Evolutionary conservation across 345 rosid genomes (phyloP).

Genomic region (Litchi chinensis): DNA sequence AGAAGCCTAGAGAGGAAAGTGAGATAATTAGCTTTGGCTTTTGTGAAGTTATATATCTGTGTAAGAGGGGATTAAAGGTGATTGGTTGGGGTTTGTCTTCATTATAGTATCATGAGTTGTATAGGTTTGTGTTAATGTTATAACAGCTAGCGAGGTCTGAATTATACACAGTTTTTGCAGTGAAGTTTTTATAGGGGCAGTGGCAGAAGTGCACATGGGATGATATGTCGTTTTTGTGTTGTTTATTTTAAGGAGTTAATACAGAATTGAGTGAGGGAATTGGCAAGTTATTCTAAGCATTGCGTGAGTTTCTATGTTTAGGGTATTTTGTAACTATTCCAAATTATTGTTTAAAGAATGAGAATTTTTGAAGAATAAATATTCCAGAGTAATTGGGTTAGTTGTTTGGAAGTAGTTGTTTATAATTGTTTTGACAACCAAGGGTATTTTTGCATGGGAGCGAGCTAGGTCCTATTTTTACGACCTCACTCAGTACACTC

Average conservation of each 20-base stretch:
- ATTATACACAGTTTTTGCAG: conserved; percentile 1
- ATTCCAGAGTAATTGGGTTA: conserved; percentile 32
- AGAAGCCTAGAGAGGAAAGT: conserved; percentile 29
- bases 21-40: conserved; percentile 37
- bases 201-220: conserved; percentile 60
- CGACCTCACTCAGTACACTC: conserved; percentile 20
- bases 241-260: conserved; percentile 24
- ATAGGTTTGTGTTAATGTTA: conserved; percentile 11
- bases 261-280: conserved; percentile 36
- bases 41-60: conserved; percentile 30
- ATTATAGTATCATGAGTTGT: conserved; percentile 34
- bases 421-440: conserved; percentile 43
- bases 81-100: conserved; percentile 39
- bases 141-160: conserved; percentile 30
- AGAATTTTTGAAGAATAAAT: conserved; percentile 34
- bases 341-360: conserved; percentile 36
- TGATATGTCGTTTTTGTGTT: conserved; percentile 42
- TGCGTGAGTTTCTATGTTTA: conserved; percentile 24
- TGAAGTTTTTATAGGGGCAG: conserved; percentile 14
- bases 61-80: conserved; percentile 28
- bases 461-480: conserved; percentile 36
- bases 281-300: conserved; percentile 37
- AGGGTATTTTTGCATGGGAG: conserved; percentile 47
- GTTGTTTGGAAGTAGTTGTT: conserved; percentile 5
- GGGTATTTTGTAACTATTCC: conserved; percentile 49